Percentiles rank a stretch among this genome's conserved stretches.
Conservation (phyloP, 1,139 yeast genomes). For the Debaryomycetaceae sp. region DNA sequence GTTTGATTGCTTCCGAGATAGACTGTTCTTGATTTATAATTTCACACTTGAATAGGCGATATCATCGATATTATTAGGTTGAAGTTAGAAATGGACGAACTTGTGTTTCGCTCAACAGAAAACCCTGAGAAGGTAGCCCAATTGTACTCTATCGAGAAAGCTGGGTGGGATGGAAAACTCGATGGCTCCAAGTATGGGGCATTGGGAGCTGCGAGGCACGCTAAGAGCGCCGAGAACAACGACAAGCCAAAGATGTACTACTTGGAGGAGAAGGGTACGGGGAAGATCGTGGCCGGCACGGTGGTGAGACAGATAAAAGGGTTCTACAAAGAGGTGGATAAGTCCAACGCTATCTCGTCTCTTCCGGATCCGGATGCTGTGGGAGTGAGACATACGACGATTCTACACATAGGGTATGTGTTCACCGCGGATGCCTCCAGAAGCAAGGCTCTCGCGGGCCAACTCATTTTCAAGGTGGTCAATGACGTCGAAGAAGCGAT, state of each 20-base stretch:
- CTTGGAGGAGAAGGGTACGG: constrained; percentile 24
- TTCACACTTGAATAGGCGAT: no score
- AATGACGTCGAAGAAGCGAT: constrained; percentile 29
- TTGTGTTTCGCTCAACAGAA: constrained; percentile 17
- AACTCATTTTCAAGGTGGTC: constrained; percentile 27
- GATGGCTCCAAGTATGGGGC: constrained; percentile 25
- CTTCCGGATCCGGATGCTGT: constrained; percentile 31
- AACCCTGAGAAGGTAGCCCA: constrained; percentile 25
- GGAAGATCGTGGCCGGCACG: constrained; percentile 22
- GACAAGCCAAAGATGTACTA: constrained; percentile 21
- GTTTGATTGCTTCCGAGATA: neutral
- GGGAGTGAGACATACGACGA: constrained; percentile 31
- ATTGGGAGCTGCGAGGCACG: constrained; percentile 14
- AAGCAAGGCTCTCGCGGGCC: constrained; percentile 28
- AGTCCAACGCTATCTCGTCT: constrained; percentile 24
- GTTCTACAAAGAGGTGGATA: constrained; percentile 29
- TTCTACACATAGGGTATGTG: constrained; percentile 27
- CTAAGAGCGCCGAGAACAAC: constrained; percentile 12
- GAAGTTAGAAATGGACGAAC: neutral
- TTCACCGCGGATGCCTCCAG: constrained; percentile 26
- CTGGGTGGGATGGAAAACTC: constrained; percentile 28
- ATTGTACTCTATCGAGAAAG: constrained; percentile 23
- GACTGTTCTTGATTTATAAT: neutral
- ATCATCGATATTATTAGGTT: no score
- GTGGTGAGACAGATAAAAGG: constrained; percentile 26